These are phyloP conservation scores for Actinomortierella wolfii DNA, from an alignment of 371 early-diverging fungal species.

Conservation along the genomic window DNA sequence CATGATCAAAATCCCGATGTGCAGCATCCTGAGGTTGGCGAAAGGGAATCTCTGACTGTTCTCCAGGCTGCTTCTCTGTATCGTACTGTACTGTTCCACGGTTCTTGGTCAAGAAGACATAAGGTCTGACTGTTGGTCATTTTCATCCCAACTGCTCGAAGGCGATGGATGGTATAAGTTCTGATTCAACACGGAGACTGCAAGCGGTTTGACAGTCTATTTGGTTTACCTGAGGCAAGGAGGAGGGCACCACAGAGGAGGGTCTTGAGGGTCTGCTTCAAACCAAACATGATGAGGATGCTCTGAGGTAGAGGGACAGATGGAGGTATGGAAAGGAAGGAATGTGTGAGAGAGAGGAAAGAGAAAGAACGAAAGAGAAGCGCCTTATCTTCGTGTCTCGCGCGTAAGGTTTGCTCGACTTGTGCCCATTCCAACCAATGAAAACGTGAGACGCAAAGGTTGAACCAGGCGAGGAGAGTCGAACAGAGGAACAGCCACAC, in stretches of 20 bases:
- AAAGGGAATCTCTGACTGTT: no score
- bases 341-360: constrained; percentile 5
- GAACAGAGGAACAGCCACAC: not conserved
- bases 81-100: no score
- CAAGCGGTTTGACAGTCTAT: not conserved
- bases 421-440: not conserved
- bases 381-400: no score
- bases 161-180: no score
- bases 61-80: no score
- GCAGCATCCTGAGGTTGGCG: no score
- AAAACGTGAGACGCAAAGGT: constrained; percentile 1
- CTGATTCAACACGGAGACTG: no score
- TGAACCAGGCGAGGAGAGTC: not conserved
- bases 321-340: constrained; percentile 8
- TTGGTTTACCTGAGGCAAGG: constrained; percentile 38
- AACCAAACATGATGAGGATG: constrained; percentile 26
- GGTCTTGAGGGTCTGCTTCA: constrained; percentile 46
- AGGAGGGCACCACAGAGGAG: constrained; percentile 36
- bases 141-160: no score
- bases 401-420: no score
- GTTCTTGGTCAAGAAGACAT: no score
- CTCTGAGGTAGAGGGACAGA: not conserved
- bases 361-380: constrained; percentile 8
- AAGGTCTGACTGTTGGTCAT: no score
- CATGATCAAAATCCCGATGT: no score